Percentiles rank a stretch among this genome's conserved stretches.
Conservation (phyloP, 2,329 filamentous ascomycete species). For the Botryosphaeria dothidea region DNA sequence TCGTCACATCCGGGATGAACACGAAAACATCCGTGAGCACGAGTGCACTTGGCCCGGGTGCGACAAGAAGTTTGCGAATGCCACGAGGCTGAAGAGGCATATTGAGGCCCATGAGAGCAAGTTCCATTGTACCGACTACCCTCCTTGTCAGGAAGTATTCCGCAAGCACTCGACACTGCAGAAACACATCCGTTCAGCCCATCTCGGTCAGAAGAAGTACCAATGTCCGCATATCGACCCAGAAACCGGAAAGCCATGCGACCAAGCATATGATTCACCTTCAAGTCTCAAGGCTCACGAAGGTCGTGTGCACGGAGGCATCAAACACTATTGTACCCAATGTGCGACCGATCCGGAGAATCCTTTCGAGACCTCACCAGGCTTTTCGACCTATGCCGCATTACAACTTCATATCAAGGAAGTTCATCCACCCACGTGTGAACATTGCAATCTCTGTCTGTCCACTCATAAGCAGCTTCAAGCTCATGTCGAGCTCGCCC, state of each 20-base stretch:
- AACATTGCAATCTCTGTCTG: slow-evolving; percentile 71
- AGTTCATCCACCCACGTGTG: slow-evolving; percentile 71
- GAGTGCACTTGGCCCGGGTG: slow-evolving; percentile 72
- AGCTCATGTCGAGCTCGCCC: slow-evolving; percentile 72
- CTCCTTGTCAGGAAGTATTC: slow-evolving; percentile 74
- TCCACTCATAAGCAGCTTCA: slow-evolving; percentile 56
- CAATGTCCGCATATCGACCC: slow-evolving; percentile 64
- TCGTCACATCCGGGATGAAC: slow-evolving; percentile 80
- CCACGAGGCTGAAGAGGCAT: slow-evolving; percentile 75
- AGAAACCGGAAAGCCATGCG: slow-evolving; percentile 58
- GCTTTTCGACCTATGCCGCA: slow-evolving; percentile 70
- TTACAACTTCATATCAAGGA: slow-evolving; percentile 73
- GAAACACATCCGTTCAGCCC: slow-evolving; percentile 75
- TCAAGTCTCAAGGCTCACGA: slow-evolving; percentile 71
- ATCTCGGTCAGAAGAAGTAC: slow-evolving; percentile 71
- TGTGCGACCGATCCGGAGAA: slow-evolving; percentile 55
- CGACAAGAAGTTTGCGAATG: slow-evolving; percentile 78
- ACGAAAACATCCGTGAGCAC: slow-evolving; percentile 67
- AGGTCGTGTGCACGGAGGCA: slow-evolving; percentile 67
- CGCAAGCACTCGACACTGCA: slow-evolving; percentile 85
- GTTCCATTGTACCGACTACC: slow-evolving; percentile 70
- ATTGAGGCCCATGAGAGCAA: slow-evolving; percentile 75
- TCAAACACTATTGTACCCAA: slow-evolving; percentile 74
- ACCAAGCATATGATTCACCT: slow-evolving; percentile 71
- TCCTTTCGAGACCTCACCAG: slow-evolving; percentile 32